These are phyloP conservation scores for Rhodotorula sp. DNA, from an alignment of 1,284 basidiomycete genomes.

Conservation along the genomic window DNA sequence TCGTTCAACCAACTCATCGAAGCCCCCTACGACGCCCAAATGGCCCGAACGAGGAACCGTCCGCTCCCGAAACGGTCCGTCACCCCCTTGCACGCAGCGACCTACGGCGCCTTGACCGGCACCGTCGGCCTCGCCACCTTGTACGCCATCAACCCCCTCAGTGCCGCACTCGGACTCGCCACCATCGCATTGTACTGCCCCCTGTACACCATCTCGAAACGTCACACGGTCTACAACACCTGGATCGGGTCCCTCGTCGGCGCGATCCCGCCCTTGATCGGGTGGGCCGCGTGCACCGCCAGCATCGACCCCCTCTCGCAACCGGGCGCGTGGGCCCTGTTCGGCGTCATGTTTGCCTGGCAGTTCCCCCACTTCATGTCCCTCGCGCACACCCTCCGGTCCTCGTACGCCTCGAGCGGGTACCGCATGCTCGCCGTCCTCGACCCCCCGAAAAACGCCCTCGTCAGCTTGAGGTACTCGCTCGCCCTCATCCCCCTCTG, in stretches of 20 bases:
- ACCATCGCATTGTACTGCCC: conserved; percentile 91
- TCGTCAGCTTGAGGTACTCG: conserved; percentile 82
- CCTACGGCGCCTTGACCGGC: conserved; percentile 73
- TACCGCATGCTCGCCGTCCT: conserved; percentile 90
- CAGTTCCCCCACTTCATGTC: conserved; percentile 99
- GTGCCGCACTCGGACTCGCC: conserved; percentile 74
- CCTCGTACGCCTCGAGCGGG: conserved; percentile 87
- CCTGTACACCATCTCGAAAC: conserved; percentile 89
- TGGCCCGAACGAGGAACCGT: conserved; percentile 82
- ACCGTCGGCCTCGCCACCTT: conserved; percentile 73
- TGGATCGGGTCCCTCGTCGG: conserved; percentile 95
- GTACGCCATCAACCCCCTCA: conserved; percentile 81
- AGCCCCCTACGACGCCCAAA: conserved; percentile 94
- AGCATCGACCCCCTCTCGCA: conserved; percentile 66
- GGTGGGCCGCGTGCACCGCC: conserved; percentile 93
- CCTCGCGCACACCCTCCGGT: conserved; percentile 80
- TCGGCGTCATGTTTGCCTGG: conserved; percentile 87
- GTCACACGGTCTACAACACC: conserved; percentile 84
- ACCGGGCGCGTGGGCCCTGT: conserved; percentile 59
- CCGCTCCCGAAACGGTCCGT: conserved; percentile 84
- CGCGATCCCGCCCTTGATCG: conserved; percentile 91
- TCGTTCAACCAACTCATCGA: conserved; percentile 94
- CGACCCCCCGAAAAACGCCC: conserved; percentile 74
- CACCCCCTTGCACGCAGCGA: conserved; percentile 76
- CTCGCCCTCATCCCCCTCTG: conserved; percentile 74